These are phyloP conservation scores for Naumovozyma baii DNA, from an alignment of 805 yeast genomes.

Conservation along the genomic window DNA sequence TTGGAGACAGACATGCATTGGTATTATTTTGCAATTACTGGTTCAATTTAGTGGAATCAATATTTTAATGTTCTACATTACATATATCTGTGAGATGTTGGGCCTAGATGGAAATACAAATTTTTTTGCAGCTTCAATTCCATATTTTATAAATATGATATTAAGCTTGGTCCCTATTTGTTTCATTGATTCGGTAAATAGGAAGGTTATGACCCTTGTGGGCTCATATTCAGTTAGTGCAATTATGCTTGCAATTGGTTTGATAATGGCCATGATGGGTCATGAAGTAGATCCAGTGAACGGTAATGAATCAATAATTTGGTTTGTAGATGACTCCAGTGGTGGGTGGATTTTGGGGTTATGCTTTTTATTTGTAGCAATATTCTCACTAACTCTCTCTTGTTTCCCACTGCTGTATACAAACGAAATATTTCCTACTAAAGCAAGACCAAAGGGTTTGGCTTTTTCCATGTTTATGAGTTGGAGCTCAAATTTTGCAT, in stretches of 20 bases:
- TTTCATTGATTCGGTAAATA: slow-evolving; percentile 35
- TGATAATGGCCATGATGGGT: slow-evolving; percentile 32
- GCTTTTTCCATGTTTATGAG: slow-evolving; percentile 39
- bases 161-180: slow-evolving; percentile 38
- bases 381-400: slow-evolving; percentile 38
- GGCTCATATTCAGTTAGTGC: slow-evolving; percentile 34
- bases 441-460: slow-evolving; percentile 39
- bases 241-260: slow-evolving; percentile 31
- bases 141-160: slow-evolving; percentile 33
- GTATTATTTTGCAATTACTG: slow-evolving; percentile 33
- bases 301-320: slow-evolving; percentile 30
- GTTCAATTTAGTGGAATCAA: slow-evolving; percentile 40
- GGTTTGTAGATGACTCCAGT: slow-evolving; percentile 31
- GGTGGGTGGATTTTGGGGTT: slow-evolving; percentile 39
- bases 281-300: slow-evolving; percentile 24
- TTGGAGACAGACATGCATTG: slow-evolving; percentile 32
- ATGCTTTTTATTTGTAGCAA: slow-evolving; percentile 36
- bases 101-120: slow-evolving; percentile 33
- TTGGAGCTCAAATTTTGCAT: slow-evolving; percentile 34
- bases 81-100: slow-evolving; percentile 39
- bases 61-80: slow-evolving; percentile 36
- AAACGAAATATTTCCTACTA: slow-evolving; percentile 39
- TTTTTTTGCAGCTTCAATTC: slow-evolving; percentile 31
- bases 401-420: slow-evolving; percentile 43
- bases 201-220: slow-evolving; percentile 39